Evolutionary conservation across 2,329 filamentous ascomycete genomes (phyloP).

Genomic region (Sporothrix brasiliensis): DNA sequence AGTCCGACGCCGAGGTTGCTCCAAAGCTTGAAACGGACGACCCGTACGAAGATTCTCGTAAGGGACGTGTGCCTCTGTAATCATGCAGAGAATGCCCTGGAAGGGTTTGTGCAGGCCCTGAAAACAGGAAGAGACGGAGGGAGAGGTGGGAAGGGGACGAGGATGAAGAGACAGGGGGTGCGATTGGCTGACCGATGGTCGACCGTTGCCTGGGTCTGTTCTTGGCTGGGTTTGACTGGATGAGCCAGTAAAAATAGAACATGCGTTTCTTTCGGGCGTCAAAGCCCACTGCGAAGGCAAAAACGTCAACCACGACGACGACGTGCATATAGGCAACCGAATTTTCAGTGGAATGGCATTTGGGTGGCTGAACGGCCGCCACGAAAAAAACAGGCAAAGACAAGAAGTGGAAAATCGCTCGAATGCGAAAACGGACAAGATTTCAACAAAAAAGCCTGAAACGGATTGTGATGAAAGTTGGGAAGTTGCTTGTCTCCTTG

Average conservation of each 20-base stretch:
- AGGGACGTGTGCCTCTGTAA: conserved; percentile 7
- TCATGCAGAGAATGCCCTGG: conserved; percentile 16
- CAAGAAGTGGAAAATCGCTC: not conserved
- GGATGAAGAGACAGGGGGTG: conserved; percentile 7
- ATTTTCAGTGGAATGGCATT: not conserved
- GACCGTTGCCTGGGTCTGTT: not conserved
- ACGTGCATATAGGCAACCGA: conserved; percentile 6
- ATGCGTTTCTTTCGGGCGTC: not conserved
- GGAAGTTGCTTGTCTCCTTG: not conserved
- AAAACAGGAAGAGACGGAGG: not conserved
- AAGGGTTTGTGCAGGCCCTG: not conserved
- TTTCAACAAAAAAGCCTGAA: conserved; percentile 1
- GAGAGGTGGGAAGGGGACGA: not conserved
- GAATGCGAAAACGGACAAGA: not conserved
- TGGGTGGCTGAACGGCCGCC: not conserved
- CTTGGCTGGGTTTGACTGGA: not conserved
- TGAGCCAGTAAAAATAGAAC: conserved; percentile 23
- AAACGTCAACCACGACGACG: conserved; percentile 1
- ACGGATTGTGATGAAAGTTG: not conserved
- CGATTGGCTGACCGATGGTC: not conserved
- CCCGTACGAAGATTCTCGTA: conserved; percentile 15
- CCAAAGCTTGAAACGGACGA: not conserved
- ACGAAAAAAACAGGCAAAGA: not conserved
- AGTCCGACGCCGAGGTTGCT: not conserved
- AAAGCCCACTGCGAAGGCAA: not conserved